Evolutionary conservation across 2,329 filamentous ascomycete species (phyloP), one percentile per base, ranked within the genome.

Genomic region (Catunica adiposa): DNA sequence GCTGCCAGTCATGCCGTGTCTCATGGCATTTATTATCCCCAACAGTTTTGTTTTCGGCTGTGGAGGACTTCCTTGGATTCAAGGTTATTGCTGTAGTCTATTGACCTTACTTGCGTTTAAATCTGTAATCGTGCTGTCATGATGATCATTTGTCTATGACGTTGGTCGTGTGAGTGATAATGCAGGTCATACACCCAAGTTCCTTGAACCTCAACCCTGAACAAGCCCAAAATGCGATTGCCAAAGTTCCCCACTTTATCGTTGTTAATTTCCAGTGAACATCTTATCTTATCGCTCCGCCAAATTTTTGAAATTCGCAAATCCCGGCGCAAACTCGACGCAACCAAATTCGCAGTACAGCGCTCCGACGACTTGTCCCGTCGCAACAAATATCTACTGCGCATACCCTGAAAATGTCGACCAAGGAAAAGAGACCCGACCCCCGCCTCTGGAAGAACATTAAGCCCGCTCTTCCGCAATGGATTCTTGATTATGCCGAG

Each of bases 401-500:
- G 5, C 5, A n/a, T 42, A 20, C 15, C 29, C 8, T n/a, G 4
- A 52, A 6, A 34, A 57, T 57, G 56, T 51, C 40, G 29, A 38
- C 56, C 34, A 60, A 67, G 50, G 59, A 63, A 34, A 62, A 66
- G 23, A 67, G 71, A 71, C 64, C 34, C 31, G 71, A 75, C 56
- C 66, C 71, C 53, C 67, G 79, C 61, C 73, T 72, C 46, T 73
- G 70, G 70, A 65, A 66, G 54, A 61, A 63, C 4, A 65, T 72
- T 26, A 66, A 64, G 7, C 69, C 70, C 14, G 64, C 66, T 3
- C 64, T 73, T n/a, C 63, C 68, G 31, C 64, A 67, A 79, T 97
- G 89, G 88, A 80, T 92, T 56, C 73, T 92, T 55, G 86, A 94
- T 61, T 89, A 88, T 58, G 82, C 94, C 51, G 75, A 81, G 52